These are phyloP conservation scores for Tolypocladium pustulatum DNA, from an alignment of 2,329 filamentous ascomycete genomes.

Conservation along the genomic window DNA sequence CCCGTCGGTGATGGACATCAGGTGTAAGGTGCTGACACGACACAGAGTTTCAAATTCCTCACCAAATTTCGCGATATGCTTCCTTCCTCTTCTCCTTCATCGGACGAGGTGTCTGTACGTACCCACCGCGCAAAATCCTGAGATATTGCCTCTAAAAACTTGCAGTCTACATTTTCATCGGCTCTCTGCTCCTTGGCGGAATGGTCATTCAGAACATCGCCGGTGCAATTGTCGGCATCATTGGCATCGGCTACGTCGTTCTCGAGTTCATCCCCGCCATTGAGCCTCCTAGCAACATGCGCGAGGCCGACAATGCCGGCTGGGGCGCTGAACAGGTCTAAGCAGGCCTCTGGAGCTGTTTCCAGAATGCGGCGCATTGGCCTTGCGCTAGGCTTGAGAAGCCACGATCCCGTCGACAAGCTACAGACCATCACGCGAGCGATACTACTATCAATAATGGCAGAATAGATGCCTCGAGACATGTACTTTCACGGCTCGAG, in stretches of 20 bases:
- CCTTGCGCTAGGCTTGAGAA: neutral
- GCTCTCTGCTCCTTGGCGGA: conserved; percentile 68
- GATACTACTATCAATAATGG: neutral
- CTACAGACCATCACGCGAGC: neutral
- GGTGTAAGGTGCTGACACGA: conserved; percentile 10
- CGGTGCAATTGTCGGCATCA: conserved; percentile 65
- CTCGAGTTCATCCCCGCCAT: conserved; percentile 72
- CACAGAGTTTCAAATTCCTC: conserved; percentile 85
- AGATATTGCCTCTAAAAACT: neutral
- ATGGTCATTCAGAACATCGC: conserved; percentile 60
- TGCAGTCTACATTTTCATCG: conserved; percentile 91
- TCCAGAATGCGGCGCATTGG: neutral
- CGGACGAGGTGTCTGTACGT: conserved; percentile 87
- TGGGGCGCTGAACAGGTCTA: conserved; percentile 74
- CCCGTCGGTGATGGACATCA: neutral
- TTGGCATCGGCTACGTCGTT: conserved; percentile 67
- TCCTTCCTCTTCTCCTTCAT: conserved; percentile 98
- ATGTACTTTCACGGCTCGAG: neutral
- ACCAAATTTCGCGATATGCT: conserved; percentile 84
- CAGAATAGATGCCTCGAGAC: neutral
- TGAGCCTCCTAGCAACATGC: conserved; percentile 73
- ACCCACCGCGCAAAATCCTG: neutral
- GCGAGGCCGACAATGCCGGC: conserved; percentile 57
- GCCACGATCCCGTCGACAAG: neutral
- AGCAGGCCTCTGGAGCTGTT: conserved; percentile 2